Evolutionary conservation across 108 stramenopile species (phyloP), one percentile per base, ranked within the genome.

Genomic region (Cylindrotheca fusiformis): DNA sequence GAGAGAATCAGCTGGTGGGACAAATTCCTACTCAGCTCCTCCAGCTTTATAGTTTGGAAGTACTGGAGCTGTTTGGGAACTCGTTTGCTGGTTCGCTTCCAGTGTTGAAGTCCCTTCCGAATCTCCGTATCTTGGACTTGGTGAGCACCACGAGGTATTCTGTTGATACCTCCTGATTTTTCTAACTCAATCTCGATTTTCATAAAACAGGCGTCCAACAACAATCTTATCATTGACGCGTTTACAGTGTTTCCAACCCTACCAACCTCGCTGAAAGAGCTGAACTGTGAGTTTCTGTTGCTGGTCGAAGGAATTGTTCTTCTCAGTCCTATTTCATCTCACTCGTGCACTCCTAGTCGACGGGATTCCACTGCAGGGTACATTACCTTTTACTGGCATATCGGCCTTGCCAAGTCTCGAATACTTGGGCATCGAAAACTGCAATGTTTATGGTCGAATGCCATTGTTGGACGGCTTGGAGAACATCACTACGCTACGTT

Each of bases 81-180:
- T 82, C 78, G 46, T 69, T 88, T 21, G 62, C 45, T 32, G 91
- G 91, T 21, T 51, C 57, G 1, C 72, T 92, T 33, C 91, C 91
- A 8, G 69, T 71, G 14, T 63, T 92, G 50, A 83, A 85, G 0
- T 49, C 60, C 45, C 61, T 85, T 18, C 32, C 50, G 12, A 82
- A 79, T 32, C 67, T 90, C 17, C 61, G 62, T 17, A 33, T 36
- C 17, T 26, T 80, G 48, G 54, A 68, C 14, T 52, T 80, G 65
- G 66, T 58, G 22, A 59, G 36, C 14, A 6, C 36, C 6, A n/a
- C n/a, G n/a, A n/a, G n/a, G n/a, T n/a, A n/a, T n/a, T n/a, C n/a
- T n/a, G n/a, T n/a, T n/a, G n/a, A n/a, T n/a, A n/a, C n/a, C n/a
- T n/a, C n/a, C n/a, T n/a, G n/a, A n/a, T n/a, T 41, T 14, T 41